A percentile compares a stretch with the other conserved stretches of the same genome.
Conservation (phyloP, 192 early-diverging fungal genomes). For the Dispira simplex region DNA sequence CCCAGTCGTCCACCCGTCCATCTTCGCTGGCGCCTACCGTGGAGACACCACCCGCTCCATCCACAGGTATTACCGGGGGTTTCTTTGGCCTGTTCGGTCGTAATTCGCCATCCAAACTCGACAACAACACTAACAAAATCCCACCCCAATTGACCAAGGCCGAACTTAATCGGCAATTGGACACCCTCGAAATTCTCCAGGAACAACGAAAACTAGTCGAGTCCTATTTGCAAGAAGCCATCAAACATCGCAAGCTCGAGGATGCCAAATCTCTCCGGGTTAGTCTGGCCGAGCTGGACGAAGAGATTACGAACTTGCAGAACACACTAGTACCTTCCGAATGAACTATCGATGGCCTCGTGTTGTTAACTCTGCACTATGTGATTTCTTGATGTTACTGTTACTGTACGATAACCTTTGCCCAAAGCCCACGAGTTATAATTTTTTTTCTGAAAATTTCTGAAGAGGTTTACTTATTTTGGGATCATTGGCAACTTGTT, state of each 20-base stretch:
- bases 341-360: too few species aligned
- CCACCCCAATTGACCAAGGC: not conserved
- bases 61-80: not conserved
- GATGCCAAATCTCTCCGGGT: slow-evolving; percentile 46
- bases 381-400: too few species aligned
- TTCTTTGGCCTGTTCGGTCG: not conserved
- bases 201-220: slow-evolving; percentile 50
- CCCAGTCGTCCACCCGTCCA: too few species aligned
- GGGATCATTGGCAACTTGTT: too few species aligned
- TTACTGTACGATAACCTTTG: too few species aligned
- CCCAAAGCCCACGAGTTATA: too few species aligned
- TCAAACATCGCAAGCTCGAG: slow-evolving; percentile 46
- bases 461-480: too few species aligned
- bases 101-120: not conserved
- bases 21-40: not conserved
- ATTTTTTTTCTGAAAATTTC: too few species aligned
- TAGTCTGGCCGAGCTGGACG: slow-evolving; percentile 44
- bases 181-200: slow-evolving; percentile 37
- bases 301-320: slow-evolving; percentile 33
- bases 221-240: slow-evolving; percentile 47
- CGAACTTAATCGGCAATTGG: slow-evolving; percentile 15
- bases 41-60: not conserved
- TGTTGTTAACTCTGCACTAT: too few species aligned
- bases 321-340: too few species aligned
- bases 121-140: not conserved